These are phyloP conservation scores for Colletotrichum plurivorum DNA, from an alignment of 2,329 filamentous ascomycete genomes.

Conservation along the genomic window DNA sequence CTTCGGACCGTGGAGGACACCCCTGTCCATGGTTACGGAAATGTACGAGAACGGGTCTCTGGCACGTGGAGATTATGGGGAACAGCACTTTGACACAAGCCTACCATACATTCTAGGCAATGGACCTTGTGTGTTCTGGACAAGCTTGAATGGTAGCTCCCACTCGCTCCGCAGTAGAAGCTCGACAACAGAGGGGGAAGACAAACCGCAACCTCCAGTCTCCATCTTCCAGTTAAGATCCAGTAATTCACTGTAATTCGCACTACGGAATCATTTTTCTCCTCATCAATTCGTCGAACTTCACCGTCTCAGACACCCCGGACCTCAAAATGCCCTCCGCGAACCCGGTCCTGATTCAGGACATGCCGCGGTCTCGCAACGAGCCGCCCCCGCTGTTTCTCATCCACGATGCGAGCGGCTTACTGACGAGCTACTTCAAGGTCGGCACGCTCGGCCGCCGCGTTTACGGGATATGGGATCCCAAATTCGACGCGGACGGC, in stretches of 20 bases:
- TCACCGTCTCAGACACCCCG: background rate
- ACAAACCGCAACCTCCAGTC: too few relatives aligned
- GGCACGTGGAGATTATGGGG: too few relatives aligned
- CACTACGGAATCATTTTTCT: background rate
- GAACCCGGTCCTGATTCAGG: constrained; percentile 32
- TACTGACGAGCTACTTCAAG: constrained; percentile 34
- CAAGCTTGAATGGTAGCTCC: background rate
- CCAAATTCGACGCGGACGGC: constrained; percentile 30
- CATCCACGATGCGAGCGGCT: constrained; percentile 31
- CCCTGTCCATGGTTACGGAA: background rate
- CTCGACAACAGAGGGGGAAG: too few relatives aligned
- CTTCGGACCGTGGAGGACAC: constrained; percentile 16
- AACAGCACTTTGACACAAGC: background rate
- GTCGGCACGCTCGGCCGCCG: constrained; percentile 15
- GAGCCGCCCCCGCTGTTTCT: constrained; percentile 25
- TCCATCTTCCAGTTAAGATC: too few relatives aligned
- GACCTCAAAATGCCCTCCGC: constrained; percentile 19
- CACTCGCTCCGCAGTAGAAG: background rate
- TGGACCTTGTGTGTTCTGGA: background rate
- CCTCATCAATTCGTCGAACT: background rate
- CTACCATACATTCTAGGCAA: background rate
- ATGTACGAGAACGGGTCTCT: background rate
- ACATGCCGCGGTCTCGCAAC: constrained; percentile 21
- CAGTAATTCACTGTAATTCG: background rate
- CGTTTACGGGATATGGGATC: constrained; percentile 34